Percentiles rank a stretch among this genome's conserved stretches.
Conservation (phyloP, 2,329 filamentous ascomycete species). For the Pyrenophora seminiperda region DNA sequence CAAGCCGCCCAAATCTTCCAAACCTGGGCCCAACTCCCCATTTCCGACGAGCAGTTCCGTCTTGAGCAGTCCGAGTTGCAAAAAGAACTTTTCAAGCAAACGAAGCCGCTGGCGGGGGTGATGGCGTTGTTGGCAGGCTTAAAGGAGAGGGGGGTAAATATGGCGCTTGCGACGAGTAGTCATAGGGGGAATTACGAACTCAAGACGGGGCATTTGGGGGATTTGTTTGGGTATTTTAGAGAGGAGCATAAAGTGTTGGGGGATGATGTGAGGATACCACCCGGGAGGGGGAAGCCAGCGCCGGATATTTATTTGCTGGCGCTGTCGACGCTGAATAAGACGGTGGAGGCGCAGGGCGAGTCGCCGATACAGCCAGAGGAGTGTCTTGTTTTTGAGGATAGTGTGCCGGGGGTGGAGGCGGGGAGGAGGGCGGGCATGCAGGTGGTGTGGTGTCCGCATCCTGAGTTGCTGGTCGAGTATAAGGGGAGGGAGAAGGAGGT, state of each 20-base stretch:
- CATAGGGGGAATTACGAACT: conserved; percentile 73
- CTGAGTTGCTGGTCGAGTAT: conserved; percentile 76
- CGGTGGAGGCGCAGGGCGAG: conserved; percentile 64
- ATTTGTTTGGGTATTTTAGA: conserved; percentile 66
- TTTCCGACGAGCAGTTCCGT: conserved; percentile 70
- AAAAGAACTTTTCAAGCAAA: conserved; percentile 70
- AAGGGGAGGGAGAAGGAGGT: conserved; percentile 78
- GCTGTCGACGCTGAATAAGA: conserved; percentile 80
- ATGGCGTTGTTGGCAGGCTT: conserved; percentile 68
- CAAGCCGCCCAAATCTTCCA: conserved; percentile 68
- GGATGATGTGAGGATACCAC: conserved; percentile 77
- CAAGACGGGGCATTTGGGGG: conserved; percentile 67
- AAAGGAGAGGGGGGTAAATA: conserved; percentile 65
- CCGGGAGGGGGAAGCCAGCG: conserved; percentile 87
- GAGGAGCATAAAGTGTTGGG: conserved; percentile 79
- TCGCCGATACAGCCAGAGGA: conserved; percentile 76
- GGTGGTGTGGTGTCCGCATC: conserved; percentile 89
- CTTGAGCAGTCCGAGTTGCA: conserved; percentile 68
- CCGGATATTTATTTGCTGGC: conserved; percentile 95
- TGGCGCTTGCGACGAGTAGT: conserved; percentile 86
- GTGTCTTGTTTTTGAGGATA: conserved; percentile 96
- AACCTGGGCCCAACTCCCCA: conserved; percentile 85
- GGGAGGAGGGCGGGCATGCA: conserved; percentile 92
- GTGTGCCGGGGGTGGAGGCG: conserved; percentile 88
- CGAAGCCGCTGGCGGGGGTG: conserved; percentile 81